These are phyloP conservation scores for Sugiyamaella lignohabitans DNA, from an alignment of 805 yeast species.

Conservation along the genomic window DNA sequence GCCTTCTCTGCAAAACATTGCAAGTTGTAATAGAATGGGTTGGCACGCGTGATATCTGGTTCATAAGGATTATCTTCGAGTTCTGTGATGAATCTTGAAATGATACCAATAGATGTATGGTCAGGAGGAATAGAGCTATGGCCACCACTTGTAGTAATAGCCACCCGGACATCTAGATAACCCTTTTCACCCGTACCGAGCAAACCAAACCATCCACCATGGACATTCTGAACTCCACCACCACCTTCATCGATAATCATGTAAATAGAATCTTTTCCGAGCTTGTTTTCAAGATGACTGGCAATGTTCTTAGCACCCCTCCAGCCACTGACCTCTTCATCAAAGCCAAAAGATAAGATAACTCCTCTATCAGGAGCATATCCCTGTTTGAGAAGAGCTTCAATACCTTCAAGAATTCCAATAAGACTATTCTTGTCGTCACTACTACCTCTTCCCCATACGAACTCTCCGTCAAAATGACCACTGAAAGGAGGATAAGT, in stretches of 20 bases:
- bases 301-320: conserved; percentile 55
- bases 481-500: conserved; percentile 60
- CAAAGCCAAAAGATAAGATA: conserved; percentile 64
- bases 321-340: conserved; percentile 66
- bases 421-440: conserved; percentile 70
- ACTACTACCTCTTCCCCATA: conserved; percentile 74
- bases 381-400: conserved; percentile 44
- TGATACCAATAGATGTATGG: conserved; percentile 73
- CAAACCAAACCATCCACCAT: conserved; percentile 46
- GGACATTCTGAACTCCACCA: conserved; percentile 32
- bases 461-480: conserved; percentile 53
- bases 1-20: conserved; percentile 56
- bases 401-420: conserved; percentile 62
- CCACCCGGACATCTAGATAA: conserved; percentile 43
- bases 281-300: conserved; percentile 41
- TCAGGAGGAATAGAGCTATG: conserved; percentile 78
- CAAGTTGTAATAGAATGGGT: conserved; percentile 53
- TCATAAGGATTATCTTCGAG: conserved; percentile 54
- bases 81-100: conserved; percentile 48
- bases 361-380: conserved; percentile 59
- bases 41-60: conserved; percentile 42
- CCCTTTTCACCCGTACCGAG: conserved; percentile 62
- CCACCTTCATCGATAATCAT: conserved; percentile 69
- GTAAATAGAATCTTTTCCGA: conserved; percentile 55
- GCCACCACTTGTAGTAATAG: conserved; percentile 62